These are phyloP conservation scores for Tulasnella sp. DNA, from an alignment of 768 basidiomycete species.

Conservation along the genomic window DNA sequence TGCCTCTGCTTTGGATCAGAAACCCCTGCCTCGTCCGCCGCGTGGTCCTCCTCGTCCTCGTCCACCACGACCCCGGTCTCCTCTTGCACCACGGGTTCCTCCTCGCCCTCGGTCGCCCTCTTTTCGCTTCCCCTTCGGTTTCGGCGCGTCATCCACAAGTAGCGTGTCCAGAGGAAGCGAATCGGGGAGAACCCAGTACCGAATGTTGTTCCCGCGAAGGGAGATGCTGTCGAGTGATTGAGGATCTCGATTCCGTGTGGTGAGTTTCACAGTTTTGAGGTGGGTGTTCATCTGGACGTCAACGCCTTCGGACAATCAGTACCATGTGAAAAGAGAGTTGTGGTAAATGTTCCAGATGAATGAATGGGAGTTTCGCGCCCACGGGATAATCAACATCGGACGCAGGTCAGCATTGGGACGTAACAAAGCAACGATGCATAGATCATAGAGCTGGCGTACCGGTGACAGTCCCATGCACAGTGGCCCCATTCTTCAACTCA, in stretches of 20 bases:
- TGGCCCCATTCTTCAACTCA: slow-evolving; percentile 94
- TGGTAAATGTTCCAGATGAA: background rate
- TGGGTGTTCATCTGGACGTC: slow-evolving; percentile 99
- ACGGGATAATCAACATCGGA: background rate
- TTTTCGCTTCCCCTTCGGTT: slow-evolving; percentile 75
- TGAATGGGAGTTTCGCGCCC: slow-evolving; percentile 11
- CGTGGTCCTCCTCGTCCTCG: slow-evolving; percentile 41
- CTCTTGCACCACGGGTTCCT: slow-evolving; percentile 33
- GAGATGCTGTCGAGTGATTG: slow-evolving; percentile 78
- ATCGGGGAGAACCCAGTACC: slow-evolving; percentile 96
- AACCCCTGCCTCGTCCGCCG: background rate
- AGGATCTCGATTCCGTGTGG: slow-evolving; percentile 82
- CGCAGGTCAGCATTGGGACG: background rate
- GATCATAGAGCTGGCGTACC: slow-evolving; percentile 39
- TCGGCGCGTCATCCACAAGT: slow-evolving; percentile 93
- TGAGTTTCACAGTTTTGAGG: slow-evolving; percentile 95
- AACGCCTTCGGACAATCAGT: slow-evolving; percentile 57
- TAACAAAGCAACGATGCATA: slow-evolving; percentile 5
- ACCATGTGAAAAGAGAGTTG: too few species aligned
- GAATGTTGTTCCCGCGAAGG: slow-evolving; percentile 92
- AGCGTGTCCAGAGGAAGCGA: slow-evolving; percentile 93
- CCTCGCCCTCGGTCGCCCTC: slow-evolving; percentile 49
- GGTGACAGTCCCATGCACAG: slow-evolving; percentile 93
- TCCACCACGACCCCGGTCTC: slow-evolving; percentile 39
- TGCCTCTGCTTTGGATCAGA: background rate